phyloP scores from a whole-genome alignment of 129 eudicot species.

The Flaveria ramosissima region DNA sequence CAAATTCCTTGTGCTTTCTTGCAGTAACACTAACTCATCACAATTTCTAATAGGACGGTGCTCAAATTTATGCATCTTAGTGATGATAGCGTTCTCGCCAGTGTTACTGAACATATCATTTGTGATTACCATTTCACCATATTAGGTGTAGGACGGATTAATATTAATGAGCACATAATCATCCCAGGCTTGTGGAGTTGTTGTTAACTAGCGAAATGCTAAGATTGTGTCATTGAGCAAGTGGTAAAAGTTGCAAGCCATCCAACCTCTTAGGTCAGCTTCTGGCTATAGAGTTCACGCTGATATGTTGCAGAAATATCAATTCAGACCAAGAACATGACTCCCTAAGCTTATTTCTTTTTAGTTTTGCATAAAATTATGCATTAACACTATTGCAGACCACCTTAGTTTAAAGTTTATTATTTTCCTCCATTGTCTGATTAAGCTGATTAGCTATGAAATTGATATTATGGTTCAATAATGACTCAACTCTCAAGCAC shows the following conservation, averaged over 20 bases:
- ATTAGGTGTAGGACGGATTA: not conserved
- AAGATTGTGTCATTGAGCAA: not conserved
- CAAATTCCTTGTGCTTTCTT: not conserved
- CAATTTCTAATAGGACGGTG: not conserved
- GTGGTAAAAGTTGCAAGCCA: not conserved
- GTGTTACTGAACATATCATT: not conserved
- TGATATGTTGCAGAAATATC: not conserved
- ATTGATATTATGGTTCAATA: not conserved
- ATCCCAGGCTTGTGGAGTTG: not conserved
- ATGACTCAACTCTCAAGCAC: not conserved
- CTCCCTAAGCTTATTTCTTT: not conserved
- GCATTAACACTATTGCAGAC: too few relatives aligned
- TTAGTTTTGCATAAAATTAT: not conserved
- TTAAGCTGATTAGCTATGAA: constrained; percentile 6
- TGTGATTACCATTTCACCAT: not conserved
- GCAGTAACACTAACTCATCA: not conserved
- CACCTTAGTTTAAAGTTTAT: constrained; percentile 7
- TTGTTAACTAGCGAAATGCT: not conserved
- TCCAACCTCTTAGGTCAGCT: not conserved
- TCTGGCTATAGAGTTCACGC: not conserved
- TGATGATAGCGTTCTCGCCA: not conserved
- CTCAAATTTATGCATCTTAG: not conserved
- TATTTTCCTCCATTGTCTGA: not conserved
- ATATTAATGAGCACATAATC: not conserved
- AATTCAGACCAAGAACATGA: not conserved